Conservation (phyloP, 306 rosid species). For the Trifolium subterraneum region DNA sequence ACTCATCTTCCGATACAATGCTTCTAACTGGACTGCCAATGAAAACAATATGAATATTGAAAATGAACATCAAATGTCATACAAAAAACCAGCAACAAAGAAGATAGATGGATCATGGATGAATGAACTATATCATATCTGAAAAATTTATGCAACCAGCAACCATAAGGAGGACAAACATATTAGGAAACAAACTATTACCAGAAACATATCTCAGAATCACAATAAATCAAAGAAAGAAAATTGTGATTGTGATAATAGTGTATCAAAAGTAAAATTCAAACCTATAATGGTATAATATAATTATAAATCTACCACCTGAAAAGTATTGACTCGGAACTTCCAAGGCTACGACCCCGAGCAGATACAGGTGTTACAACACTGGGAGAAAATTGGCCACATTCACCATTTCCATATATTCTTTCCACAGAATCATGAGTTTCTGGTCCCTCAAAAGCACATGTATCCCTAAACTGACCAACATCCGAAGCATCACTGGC, state of each 20-base stretch:
- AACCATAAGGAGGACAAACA: conserved; percentile 10
- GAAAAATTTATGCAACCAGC: neutral
- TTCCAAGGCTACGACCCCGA: conserved; percentile 53
- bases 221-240: conserved; percentile 17
- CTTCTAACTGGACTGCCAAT: conserved; percentile 97
- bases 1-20: conserved; percentile 80
- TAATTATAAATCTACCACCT: conserved; percentile 62
- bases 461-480: conserved; percentile 60
- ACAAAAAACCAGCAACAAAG: conserved; percentile 19
- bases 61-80: conserved; percentile 32
- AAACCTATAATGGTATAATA: conserved; percentile 15
- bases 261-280: conserved; percentile 32
- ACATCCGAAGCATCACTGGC: conserved; percentile 73
- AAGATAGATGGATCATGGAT: conserved; percentile 15
- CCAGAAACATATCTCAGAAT: conserved; percentile 31
- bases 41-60: conserved; percentile 59
- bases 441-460: conserved; percentile 55
- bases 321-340: conserved; percentile 78
- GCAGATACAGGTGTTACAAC: conserved; percentile 51
- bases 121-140: conserved; percentile 20
- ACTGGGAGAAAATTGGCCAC: conserved; percentile 63
- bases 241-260: conserved; percentile 2
- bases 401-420: conserved; percentile 53
- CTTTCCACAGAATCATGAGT: conserved; percentile 55
- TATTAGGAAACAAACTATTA: conserved; percentile 30